Conservation (phyloP, 2,329 filamentous ascomycete species). For the Hymenoscyphus scutula region DNA sequence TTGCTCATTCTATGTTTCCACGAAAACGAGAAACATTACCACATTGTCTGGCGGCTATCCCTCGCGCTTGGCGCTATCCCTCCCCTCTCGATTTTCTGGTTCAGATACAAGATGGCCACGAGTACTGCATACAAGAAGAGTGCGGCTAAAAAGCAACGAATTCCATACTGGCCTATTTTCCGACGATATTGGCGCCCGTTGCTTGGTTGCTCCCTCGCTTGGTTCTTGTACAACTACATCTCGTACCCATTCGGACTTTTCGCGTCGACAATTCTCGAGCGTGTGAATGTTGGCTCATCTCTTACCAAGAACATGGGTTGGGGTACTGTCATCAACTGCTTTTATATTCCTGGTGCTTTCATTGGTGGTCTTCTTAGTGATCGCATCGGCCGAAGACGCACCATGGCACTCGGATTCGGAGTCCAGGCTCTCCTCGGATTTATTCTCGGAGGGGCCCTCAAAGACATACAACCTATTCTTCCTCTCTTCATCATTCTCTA, state of each 20-base stretch:
- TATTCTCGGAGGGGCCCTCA: conserved; percentile 78
- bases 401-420: conserved; percentile 67
- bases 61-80: conserved; percentile 47
- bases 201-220: conserved; percentile 34
- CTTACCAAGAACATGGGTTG: conserved; percentile 81
- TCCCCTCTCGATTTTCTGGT: conserved; percentile 51
- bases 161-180: conserved; percentile 51
- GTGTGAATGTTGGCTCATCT: conserved; percentile 54
- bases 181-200: conserved; percentile 64
- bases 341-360: conserved; percentile 81
- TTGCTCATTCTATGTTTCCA: conserved; percentile 49
- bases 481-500: conserved; percentile 78
- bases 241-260: conserved; percentile 76
- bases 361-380: conserved; percentile 76
- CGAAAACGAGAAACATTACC: conserved; percentile 42
- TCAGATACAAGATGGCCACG: conserved; percentile 50
- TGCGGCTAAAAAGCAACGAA: conserved; percentile 38
- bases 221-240: conserved; percentile 49
- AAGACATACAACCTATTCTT: conserved; percentile 65
- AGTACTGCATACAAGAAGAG: conserved; percentile 42
- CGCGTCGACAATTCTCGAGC: conserved; percentile 69
- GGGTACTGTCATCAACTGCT: conserved; percentile 84
- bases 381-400: conserved; percentile 72
- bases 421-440: conserved; percentile 78
- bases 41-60: conserved; percentile 49